Base-by-base conservation (phyloP, 2,329 filamentous ascomycete genomes). In the Acrocalymma vagum region DNA sequence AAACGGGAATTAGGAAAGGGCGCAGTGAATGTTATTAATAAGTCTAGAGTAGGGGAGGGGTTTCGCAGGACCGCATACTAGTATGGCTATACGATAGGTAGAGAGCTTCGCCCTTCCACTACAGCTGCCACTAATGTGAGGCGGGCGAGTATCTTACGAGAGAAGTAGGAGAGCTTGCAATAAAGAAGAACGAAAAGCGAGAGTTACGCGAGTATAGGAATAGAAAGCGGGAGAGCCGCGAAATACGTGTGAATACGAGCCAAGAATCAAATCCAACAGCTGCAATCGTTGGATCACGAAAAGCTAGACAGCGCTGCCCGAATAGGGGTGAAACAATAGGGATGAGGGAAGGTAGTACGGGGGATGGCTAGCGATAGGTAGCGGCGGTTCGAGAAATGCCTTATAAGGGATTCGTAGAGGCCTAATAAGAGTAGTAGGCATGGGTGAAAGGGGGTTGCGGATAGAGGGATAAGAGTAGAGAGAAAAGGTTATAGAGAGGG, bases 401-500 rank as follows among this genome's bases (percentile, higher is more conserved):
- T 48, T 15, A 40, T 17, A 29, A 31, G 26, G 35, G 35, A 48
- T 32, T 6, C 23, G 10, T 42, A 13, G 37, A 37, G 38, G 25
- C 39, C 39, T 33, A 42, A 42, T 38, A 15, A 29, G 32, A 38
- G 32, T 30, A 15, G 25, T 22, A 20, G 23, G 32, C 5, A 16
- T 28, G 22, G 35, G 22, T 13, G 23, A 15, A 22, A 32, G 33
- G 24, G 33, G 28, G 16, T 3, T 28, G 23, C 14, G 23, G 30
- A 41, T 26, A 26, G 22, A 45, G 30, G 36, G 36, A 29, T 41
- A 22, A 22, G 35, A 45, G 41, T 41, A 45, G 36, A 48, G 45
- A 40, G 44, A 38, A 43, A 38, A 45, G 38, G 38, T 40, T 14
- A 34, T 20, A 16, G 16, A n/a, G 35, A 29, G 26, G 22, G 26